A percentile compares a stretch with the other conserved stretches of the same genome.
Conservation (phyloP, 2,329 filamentous ascomycete genomes). For the Beauveria pseudobassiana region DNA sequence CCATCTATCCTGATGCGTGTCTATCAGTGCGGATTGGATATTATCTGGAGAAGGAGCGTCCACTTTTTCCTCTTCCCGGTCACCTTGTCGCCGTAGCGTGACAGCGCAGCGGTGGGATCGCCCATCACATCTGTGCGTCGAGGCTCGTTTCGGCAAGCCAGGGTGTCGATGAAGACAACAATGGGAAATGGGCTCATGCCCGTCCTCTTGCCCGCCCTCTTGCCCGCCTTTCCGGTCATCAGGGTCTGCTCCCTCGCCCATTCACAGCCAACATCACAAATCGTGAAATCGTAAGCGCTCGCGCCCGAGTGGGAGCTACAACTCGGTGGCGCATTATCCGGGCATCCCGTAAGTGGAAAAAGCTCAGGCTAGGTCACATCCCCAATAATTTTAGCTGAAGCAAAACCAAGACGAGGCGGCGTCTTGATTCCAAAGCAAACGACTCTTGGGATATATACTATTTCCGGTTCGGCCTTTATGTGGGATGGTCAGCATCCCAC, state of each 20-base stretch:
- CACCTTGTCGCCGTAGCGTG: neutral
- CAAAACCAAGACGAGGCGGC: no score
- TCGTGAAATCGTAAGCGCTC: neutral
- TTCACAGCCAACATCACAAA: neutral
- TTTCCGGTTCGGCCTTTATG: no score
- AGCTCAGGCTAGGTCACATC: neutral
- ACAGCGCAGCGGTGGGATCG: neutral
- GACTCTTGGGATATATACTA: no score
- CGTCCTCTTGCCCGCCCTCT: no score
- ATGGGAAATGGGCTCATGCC: no score
- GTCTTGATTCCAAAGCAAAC: no score
- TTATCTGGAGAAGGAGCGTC: neutral
- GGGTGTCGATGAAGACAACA: no score
- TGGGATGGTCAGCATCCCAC: no score
- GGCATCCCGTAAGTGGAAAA: neutral
- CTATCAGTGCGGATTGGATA: neutral
- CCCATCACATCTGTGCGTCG: neutral
- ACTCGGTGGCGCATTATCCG: conserved; percentile 1
- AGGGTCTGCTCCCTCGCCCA: no score
- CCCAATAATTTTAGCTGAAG: no score
- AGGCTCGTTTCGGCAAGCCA: neutral
- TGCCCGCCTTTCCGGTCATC: neutral
- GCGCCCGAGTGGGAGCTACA: no score
- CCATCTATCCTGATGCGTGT: neutral
- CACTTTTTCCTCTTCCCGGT: neutral